Evolutionary conservation across 2,329 filamentous ascomycete species (phyloP), one percentile per base, ranked within the genome.

Genomic region (Fusarium burgessii): DNA sequence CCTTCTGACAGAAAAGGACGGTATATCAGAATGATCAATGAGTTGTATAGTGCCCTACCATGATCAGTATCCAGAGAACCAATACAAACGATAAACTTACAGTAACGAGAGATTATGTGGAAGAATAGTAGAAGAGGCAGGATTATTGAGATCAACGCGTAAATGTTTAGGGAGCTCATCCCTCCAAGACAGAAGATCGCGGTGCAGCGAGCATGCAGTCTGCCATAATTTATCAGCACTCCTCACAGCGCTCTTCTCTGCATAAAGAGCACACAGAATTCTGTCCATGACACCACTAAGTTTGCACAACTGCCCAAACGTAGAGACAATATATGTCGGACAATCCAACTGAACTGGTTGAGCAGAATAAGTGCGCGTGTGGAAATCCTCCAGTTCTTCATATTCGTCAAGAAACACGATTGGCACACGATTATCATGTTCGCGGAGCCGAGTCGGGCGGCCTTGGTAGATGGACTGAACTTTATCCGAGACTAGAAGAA

Each of bases 401-500:
- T 80, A 87, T 0, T 80, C 80, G 50, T 86, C 84, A 0, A 81
- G 75, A 29, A 87, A 86, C 5, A 76, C 73, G n/a, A 85, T 79
- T 0, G 84, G 82, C 0, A 87, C 82, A 6, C 80, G 74, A 2
- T 80, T 81, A 23, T 87, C 84, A 0, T 78, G 78, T 35, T 84
- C 79, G 11, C 83, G 82, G 6, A 86, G 70, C 6, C 78, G 82
- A 0, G 81, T 81, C 0, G 85, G 86, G 3, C 85, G 82, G 1
- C 86, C 86, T 67, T 86, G 85, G 51, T 87, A 88, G 3, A 88
- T 73, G 10, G 82, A 84, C 60, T 88, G 85, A 12, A 87, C 81
- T 66, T 88, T 88, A 64, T 87, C 86, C 55, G 80, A 52, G 27
- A 80, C 72, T 74, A 29, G 2, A 10, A 15, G 3, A 2, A 17